phyloP scores from a whole-genome alignment of 2,329 filamentous ascomycete species.

The Capronia epimyces region DNA sequence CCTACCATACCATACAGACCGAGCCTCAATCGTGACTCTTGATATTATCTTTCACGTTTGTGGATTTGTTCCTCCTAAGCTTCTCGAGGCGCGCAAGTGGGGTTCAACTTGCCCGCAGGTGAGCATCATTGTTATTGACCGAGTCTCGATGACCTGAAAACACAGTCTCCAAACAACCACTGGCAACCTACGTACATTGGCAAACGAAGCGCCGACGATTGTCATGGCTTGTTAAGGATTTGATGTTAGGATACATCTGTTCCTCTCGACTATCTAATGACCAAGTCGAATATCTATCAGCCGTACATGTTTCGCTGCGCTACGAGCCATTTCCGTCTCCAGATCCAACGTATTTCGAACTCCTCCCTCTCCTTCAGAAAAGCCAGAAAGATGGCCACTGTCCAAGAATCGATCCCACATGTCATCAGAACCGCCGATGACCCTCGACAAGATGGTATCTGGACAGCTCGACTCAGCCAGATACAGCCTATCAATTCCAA shows the following conservation, averaged over 20 bases:
- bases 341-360: neutral
- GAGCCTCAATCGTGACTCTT: too few relatives aligned
- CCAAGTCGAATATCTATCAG: neutral
- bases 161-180: too few relatives aligned
- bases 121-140: too few relatives aligned
- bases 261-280: neutral
- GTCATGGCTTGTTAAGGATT: neutral
- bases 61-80: too few relatives aligned
- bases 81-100: too few relatives aligned
- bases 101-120: too few relatives aligned
- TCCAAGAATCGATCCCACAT: slow-evolving; percentile 48
- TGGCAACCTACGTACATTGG: too few relatives aligned
- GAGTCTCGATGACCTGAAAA: too few relatives aligned
- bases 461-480: slow-evolving; percentile 56
- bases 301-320: neutral
- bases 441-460: slow-evolving; percentile 61
- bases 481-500: slow-evolving; percentile 62
- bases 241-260: neutral
- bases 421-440: slow-evolving; percentile 68
- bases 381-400: slow-evolving; percentile 24
- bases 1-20: too few relatives aligned
- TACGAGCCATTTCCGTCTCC: neutral
- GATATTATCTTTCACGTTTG: too few relatives aligned
- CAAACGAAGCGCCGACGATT: neutral
- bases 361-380: neutral